Base-by-base conservation (phyloP, 2,329 filamentous ascomycete genomes). In the Cladophialophora exuberans region DNA sequence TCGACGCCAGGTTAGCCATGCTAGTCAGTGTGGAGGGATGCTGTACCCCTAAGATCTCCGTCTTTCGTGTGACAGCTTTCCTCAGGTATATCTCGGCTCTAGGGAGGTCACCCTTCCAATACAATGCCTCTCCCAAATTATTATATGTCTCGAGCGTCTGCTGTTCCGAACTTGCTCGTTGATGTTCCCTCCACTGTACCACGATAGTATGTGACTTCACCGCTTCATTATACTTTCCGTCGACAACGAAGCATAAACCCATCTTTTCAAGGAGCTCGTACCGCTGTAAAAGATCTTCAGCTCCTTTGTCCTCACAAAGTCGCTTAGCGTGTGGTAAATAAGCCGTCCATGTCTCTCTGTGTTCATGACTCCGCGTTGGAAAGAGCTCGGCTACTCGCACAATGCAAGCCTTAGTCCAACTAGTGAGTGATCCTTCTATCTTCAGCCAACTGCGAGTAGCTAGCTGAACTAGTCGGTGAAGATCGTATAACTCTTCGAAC, bases 161-260 rank as follows among this genome's bases (percentile, higher is more conserved):
- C 35, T 10, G 3, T 9, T 58, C 17, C 15, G 36, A 50, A 4
- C 1, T 2, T 20, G 39, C 51, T 2, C 44, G 39, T 17, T 36
- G 44, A 11, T 26, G 9, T 43, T 54, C 55, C 28, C 44, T 51
- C 45, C 46, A 53, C 10, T 39, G 3, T 17, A 41, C 56, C 2
- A 49, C 47, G 4, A 23, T 6, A 7, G 26, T 20, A 35, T 53
- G 75, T 59, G 97, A 73, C 43, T 83, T 81, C 56, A 97, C 73
- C 13, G 93, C 93, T 70, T 93, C 88, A 59, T 97, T 91, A 13
- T 84, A 83, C 76, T 88, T 87, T 31, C 88, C 92, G 22, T 84
- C 85, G 22, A 83, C 83, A 69, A 92, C 87, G 59, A 97, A 75
- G 43, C 57, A 60, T 5, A 20, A 7, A 13, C 53, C 57, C 28